These are phyloP conservation scores for Chlamydomonas sphaeroides DNA, from an alignment of 139 green algal genomes.

Conservation along the genomic window DNA sequence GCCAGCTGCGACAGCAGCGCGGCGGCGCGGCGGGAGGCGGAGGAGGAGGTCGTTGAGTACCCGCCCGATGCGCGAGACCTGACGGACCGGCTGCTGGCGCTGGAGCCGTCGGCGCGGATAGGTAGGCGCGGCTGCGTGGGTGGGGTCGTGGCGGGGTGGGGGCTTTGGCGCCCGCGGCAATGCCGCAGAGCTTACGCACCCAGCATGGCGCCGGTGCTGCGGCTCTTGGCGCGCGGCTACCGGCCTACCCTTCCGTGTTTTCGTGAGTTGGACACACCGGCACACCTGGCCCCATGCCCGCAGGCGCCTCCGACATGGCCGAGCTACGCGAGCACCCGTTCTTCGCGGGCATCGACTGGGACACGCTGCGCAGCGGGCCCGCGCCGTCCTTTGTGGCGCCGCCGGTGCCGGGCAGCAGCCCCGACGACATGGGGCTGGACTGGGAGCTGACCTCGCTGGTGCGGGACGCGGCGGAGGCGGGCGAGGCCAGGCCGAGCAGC, in stretches of 20 bases:
- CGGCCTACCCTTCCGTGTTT: too few species aligned
- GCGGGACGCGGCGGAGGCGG: slow-evolving; percentile 20
- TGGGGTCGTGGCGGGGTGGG: too few species aligned
- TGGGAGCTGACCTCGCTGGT: slow-evolving; percentile 68
- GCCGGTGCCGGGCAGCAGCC: neutral
- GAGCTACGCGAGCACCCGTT: slow-evolving; percentile 77
- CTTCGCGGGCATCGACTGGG: slow-evolving; percentile 69
- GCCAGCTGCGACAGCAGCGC: neutral
- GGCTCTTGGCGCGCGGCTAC: too few species aligned
- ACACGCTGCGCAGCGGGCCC: slow-evolving; percentile 15
- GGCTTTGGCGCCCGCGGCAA: too few species aligned
- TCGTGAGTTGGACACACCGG: too few species aligned
- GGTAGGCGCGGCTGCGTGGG: slow-evolving; percentile 53
- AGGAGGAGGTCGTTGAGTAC: neutral
- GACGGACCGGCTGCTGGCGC: slow-evolving; percentile 67
- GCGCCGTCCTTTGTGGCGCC: slow-evolving; percentile 48
- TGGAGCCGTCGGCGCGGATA: slow-evolving; percentile 70
- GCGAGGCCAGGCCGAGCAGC: too few species aligned
- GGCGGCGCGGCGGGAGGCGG: too few species aligned
- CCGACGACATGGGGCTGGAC: slow-evolving; percentile 45
- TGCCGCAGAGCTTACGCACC: too few species aligned
- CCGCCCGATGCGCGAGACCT: slow-evolving; percentile 63
- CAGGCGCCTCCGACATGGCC: slow-evolving; percentile 60
- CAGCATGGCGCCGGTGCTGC: too few species aligned
- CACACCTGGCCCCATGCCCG: too few species aligned